phyloP scores from a whole-genome alignment of 352 stramenopile genomes.

The Pythium plurisporium region DNA sequence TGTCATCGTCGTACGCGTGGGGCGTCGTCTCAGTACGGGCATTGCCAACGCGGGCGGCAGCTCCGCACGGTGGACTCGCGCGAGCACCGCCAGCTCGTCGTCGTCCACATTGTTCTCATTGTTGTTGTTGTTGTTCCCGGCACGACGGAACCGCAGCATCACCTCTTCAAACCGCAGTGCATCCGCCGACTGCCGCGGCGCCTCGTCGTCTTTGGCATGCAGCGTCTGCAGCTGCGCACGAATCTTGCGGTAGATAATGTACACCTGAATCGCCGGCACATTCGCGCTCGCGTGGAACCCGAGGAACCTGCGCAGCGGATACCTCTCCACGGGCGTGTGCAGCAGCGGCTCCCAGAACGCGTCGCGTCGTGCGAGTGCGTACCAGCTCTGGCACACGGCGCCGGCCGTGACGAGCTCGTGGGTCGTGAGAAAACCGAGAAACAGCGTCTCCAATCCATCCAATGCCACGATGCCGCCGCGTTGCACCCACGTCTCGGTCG shows the following conservation, averaged over 20 bases:
- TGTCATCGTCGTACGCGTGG: not conserved
- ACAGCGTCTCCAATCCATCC: conserved; percentile 50
- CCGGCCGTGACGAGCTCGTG: conserved; percentile 43
- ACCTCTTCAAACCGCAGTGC: conserved; percentile 8
- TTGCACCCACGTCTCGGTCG: conserved; percentile 5
- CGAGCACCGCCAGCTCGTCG: not conserved
- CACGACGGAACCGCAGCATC: not conserved
- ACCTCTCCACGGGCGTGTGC: conserved; percentile 48
- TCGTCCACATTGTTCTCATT: not conserved
- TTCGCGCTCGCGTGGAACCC: conserved; percentile 25
- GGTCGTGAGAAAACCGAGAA: conserved; percentile 52
- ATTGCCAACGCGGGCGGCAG: not conserved
- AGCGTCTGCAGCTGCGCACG: conserved; percentile 16
- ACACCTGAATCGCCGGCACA: conserved; percentile 68
- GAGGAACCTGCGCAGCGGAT: conserved; percentile 57
- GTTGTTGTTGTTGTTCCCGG: conserved; percentile 1
- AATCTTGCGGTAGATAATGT: conserved; percentile 62
- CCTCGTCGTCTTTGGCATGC: conserved; percentile 12
- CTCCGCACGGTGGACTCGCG: not conserved
- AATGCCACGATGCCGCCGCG: conserved; percentile 46
- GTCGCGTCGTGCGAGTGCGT: conserved; percentile 43
- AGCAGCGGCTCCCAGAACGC: conserved; percentile 67
- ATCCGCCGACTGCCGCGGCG: conserved; percentile 9
- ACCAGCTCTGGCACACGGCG: conserved; percentile 56
- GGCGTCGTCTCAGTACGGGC: not conserved